A percentile compares a stretch with the other conserved stretches of the same genome.
Conservation (phyloP, 805 yeast species). For the Torulaspora franciscae region DNA sequence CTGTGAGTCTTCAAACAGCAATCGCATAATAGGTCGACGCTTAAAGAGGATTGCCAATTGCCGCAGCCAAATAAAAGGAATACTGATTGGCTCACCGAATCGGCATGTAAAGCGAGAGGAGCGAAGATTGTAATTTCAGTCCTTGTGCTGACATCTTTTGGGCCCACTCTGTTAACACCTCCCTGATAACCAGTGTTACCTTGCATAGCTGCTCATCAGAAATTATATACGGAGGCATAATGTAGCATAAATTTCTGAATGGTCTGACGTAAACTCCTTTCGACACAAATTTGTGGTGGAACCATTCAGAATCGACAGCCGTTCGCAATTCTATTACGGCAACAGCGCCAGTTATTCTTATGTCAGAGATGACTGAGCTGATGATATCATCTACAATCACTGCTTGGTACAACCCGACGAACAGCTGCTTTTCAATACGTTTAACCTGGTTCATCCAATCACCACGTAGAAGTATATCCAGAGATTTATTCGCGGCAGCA, state of each 20-base stretch:
- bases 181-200: slow-evolving; percentile 5
- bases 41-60: no score
- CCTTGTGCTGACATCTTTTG: background rate
- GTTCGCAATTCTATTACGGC: slow-evolving; percentile 24
- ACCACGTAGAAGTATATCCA: slow-evolving; percentile 24
- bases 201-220: slow-evolving; percentile 15
- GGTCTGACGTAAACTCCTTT: slow-evolving; percentile 27
- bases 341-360: slow-evolving; percentile 24
- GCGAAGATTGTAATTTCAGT: no score
- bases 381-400: slow-evolving; percentile 8
- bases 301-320: slow-evolving; percentile 22
- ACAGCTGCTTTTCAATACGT: slow-evolving; percentile 20
- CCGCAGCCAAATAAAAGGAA: no score
- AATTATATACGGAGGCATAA: slow-evolving; percentile 31
- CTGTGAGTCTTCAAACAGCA: no score
- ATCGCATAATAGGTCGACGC: no score
- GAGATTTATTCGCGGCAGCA: slow-evolving; percentile 21
- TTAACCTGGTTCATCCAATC: slow-evolving; percentile 23
- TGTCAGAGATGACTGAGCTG: slow-evolving; percentile 13
- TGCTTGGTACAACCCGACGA: slow-evolving; percentile 15
- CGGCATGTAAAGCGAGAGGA: no score
- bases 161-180: slow-evolving; percentile 5
- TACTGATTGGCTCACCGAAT: no score
- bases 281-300: slow-evolving; percentile 18
- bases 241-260: slow-evolving; percentile 23